These are phyloP conservation scores for Kwoniella sp. DNA, from an alignment of 768 basidiomycete species.

Conservation along the genomic window DNA sequence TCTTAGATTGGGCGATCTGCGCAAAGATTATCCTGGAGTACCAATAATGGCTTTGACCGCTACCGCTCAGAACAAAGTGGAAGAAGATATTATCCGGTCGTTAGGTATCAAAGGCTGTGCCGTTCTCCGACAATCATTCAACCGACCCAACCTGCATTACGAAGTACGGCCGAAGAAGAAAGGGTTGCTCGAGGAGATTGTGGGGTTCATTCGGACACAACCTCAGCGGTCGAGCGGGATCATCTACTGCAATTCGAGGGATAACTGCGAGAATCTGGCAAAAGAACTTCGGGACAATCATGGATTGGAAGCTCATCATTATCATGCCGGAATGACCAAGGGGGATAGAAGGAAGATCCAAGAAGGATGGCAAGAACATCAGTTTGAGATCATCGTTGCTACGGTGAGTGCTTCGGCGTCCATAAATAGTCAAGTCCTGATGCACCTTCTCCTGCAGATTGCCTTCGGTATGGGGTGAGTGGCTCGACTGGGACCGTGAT, in stretches of 20 bases:
- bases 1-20: conserved; percentile 64
- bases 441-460: conserved; percentile 61
- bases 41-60: conserved; percentile 97
- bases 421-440: background rate
- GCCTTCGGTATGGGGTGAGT: conserved; percentile 89
- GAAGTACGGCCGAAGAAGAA: conserved; percentile 63
- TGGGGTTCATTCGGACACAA: conserved; percentile 66
- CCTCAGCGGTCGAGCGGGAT: conserved; percentile 68
- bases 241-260: conserved; percentile 76
- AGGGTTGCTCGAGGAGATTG: conserved; percentile 64
- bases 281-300: conserved; percentile 64
- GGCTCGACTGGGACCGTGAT: background rate
- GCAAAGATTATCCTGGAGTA: conserved; percentile 71
- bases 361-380: conserved; percentile 72
- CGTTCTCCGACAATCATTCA: conserved; percentile 80
- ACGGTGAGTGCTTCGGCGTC: conserved; percentile 64
- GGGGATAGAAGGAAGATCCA: conserved; percentile 69
- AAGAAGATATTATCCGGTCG: conserved; percentile 74
- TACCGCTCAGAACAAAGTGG: conserved; percentile 78
- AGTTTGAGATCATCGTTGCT: conserved; percentile 82
- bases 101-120: conserved; percentile 67
- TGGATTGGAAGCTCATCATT: conserved; percentile 71
- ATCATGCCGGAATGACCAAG: conserved; percentile 76
- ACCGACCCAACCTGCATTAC: conserved; percentile 88
- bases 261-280: conserved; percentile 80